Evolutionary conservation across 225 moss, liverwort and hornwort genomes (phyloP).

Genomic region (Lunularia cruciata): DNA sequence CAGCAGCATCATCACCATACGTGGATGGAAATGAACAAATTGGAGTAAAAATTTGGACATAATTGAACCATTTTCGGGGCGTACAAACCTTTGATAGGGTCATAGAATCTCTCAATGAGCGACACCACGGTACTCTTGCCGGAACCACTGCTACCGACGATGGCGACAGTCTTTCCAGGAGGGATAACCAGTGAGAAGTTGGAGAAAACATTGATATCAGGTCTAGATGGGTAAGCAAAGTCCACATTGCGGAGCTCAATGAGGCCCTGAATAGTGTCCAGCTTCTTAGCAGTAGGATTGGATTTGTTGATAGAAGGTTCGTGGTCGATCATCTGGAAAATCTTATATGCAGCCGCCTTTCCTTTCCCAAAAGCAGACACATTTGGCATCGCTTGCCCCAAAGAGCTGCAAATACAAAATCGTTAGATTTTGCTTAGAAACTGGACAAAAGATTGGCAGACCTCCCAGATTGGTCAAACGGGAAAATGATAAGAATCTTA

Average conservation of each 20-base stretch:
- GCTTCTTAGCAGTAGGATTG: slow-evolving; percentile 25
- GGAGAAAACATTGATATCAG: slow-evolving; percentile 35
- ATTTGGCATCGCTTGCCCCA: slow-evolving; percentile 52
- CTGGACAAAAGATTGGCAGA: no score
- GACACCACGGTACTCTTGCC: slow-evolving; percentile 53
- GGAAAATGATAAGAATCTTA: slow-evolving; percentile 17
- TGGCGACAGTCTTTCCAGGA: slow-evolving; percentile 47
- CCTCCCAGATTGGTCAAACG: no score
- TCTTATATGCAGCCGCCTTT: slow-evolving; percentile 40
- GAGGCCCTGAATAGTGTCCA: slow-evolving; percentile 30
- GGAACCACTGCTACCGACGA: slow-evolving; percentile 48
- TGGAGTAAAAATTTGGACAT: no score
- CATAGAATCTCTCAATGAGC: slow-evolving; percentile 52
- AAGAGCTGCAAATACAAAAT: slow-evolving; percentile 23
- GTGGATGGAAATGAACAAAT: no score
- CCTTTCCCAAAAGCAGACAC: slow-evolving; percentile 42
- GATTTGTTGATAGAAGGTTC: slow-evolving; percentile 29
- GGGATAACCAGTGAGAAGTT: slow-evolving; percentile 39
- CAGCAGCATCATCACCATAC: no score
- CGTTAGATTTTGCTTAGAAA: no score
- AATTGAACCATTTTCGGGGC: no score
- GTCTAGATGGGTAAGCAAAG: slow-evolving; percentile 45
- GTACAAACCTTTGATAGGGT: slow-evolving; percentile 33
- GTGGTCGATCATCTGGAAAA: slow-evolving; percentile 40
- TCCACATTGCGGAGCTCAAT: slow-evolving; percentile 47